phyloP scores from a whole-genome alignment of 108 stramenopile genomes.

The Poteriospumella lacustris region DNA sequence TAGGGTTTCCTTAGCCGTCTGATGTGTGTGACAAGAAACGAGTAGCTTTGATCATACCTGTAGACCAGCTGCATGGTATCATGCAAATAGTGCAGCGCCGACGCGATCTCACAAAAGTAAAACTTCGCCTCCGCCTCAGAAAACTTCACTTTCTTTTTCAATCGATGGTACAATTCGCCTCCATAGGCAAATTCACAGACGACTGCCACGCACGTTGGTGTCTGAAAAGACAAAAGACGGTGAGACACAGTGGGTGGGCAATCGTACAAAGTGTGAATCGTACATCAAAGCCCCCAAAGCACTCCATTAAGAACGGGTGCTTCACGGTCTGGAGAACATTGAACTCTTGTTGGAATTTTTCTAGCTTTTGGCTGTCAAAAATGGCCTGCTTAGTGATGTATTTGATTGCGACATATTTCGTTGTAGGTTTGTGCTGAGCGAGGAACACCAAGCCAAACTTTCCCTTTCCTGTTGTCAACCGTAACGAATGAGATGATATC shows the following conservation, averaged over 20 bases:
- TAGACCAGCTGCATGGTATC: background rate
- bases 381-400: slow-evolving; percentile 19
- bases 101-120: slow-evolving; percentile 27
- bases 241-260: background rate
- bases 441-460: slow-evolving; percentile 28
- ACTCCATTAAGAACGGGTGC: slow-evolving; percentile 10
- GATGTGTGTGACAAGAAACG: background rate
- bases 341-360: slow-evolving; percentile 14
- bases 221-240: too few species aligned
- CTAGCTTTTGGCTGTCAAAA: background rate
- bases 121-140: background rate
- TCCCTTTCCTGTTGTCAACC: slow-evolving; percentile 16
- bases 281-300: slow-evolving; percentile 20
- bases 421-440: background rate
- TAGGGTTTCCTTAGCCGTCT: background rate
- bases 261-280: background rate
- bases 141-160: slow-evolving; percentile 6
- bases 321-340: background rate
- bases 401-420: slow-evolving; percentile 17
- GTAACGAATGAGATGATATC: background rate
- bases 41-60: background rate
- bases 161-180: slow-evolving; percentile 18
- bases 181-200: slow-evolving; percentile 4
- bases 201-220: background rate
- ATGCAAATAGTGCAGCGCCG: background rate